Percentiles rank a stretch among this genome's conserved stretches.
phyloP scores from a whole-genome alignment of 2,329 filamentous ascomycete species.

The Hymenotorrendiella dingleyae region DNA sequence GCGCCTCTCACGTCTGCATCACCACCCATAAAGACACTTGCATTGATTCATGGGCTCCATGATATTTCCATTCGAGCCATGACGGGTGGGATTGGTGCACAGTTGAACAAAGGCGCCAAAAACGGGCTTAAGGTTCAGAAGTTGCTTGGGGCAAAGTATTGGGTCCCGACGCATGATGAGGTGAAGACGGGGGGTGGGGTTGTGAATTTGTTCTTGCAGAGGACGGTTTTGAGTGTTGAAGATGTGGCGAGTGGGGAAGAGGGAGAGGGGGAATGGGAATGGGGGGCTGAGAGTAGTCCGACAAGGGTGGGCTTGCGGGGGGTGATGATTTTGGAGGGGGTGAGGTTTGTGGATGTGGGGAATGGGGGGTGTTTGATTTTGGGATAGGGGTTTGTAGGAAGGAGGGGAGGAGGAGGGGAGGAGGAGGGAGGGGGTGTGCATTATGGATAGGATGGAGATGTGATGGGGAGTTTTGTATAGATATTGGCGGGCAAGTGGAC shows the following conservation, averaged over 20 bases:
- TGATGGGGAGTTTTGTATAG: too few relatives aligned
- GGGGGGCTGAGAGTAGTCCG: not conserved
- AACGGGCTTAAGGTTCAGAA: slow-evolving; percentile 54
- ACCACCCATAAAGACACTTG: slow-evolving; percentile 46
- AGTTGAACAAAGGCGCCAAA: slow-evolving; percentile 57
- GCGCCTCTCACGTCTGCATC: slow-evolving; percentile 36
- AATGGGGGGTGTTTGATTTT: slow-evolving; percentile 23
- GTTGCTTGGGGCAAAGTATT: slow-evolving; percentile 50
- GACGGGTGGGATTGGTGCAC: slow-evolving; percentile 37
- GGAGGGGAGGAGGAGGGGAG: not conserved
- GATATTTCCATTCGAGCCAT: slow-evolving; percentile 49
- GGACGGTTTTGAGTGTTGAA: slow-evolving; percentile 39
- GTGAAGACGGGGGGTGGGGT: slow-evolving; percentile 53
- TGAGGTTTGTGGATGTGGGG: slow-evolving; percentile 18
- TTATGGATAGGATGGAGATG: too few relatives aligned
- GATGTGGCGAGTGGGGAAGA: slow-evolving; percentile 37
- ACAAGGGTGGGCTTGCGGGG: not conserved
- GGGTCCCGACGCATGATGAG: slow-evolving; percentile 62
- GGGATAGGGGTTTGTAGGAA: slow-evolving; percentile 8
- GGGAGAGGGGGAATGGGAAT: not conserved
- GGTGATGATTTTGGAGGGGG: slow-evolving; percentile 12
- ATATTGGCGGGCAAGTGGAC: too few relatives aligned
- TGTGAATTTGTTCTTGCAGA: slow-evolving; percentile 44
- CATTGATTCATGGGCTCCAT: slow-evolving; percentile 58
- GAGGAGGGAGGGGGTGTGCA: too few relatives aligned